Base-by-base conservation (phyloP, 371 early-diverging fungal genomes). In the Mucor velutinosus region DNA sequence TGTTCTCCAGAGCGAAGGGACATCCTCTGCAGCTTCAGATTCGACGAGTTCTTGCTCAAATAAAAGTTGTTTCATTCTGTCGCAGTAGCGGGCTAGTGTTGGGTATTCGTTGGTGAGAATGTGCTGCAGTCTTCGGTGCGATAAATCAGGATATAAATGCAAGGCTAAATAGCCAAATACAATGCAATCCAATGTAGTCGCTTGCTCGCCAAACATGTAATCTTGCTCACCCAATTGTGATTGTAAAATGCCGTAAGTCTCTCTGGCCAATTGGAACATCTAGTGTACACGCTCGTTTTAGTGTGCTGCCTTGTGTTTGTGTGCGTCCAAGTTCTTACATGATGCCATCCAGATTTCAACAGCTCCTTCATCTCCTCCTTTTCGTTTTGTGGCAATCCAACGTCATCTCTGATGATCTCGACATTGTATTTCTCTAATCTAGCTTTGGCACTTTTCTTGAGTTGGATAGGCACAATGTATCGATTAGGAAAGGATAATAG, bases 81-180 rank as follows among this genome's bases (percentile, higher is more conserved):
- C 78, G 69, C 90, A 89, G 59, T 82, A 90, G 3, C 70, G 72
- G 2, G 81, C 81, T 30, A 93, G 77, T 27, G 78, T 74, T 7
- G 90, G 89, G 67, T 85, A 92, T 66, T 89, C 85, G 30, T 68
- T 71, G 3, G 27, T 75, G 8, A 92, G 69, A 30, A 90, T 87
- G 58, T 77, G 78, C 39, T 82, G 86, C 60, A 93, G 79, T 10
- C 87, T 83, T 59, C 82, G 78, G 59, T 90, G 87, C 3, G 91
- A 84, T 41, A 93, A 74, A 17, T 88, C 81, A 10, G 91, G 85
- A 60, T 87, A 90, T 35, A 87, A 64, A 39, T 90, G 87, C 47
- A 87, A 73, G 7, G 91, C 81, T 12, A 93, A 77, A 61, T 91
- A 83, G 4, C 92, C 93, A 73, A 89, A 93, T 11, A 80, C 86